Percentiles rank a stretch among this genome's conserved stretches.
These are phyloP conservation scores for Wallacemonas sp. DNA, from an alignment of 208 protist species.

Conservation along the genomic window DNA sequence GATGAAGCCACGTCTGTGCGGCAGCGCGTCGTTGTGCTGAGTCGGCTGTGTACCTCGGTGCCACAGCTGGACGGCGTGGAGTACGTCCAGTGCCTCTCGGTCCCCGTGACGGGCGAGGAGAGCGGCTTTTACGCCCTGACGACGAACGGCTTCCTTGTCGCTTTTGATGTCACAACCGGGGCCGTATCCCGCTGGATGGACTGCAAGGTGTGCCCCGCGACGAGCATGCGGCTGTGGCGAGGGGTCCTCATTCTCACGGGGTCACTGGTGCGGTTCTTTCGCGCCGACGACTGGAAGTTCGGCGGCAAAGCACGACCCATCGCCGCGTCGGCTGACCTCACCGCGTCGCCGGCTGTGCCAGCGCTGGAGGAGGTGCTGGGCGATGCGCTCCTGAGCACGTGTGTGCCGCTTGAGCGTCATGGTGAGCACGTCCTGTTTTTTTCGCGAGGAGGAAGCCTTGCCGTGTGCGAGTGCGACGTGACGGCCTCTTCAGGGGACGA, in stretches of 20 bases:
- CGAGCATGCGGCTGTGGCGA: conserved; percentile 19
- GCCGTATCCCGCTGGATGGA: conserved; percentile 85
- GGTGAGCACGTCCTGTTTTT: not conserved
- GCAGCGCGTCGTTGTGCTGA: conserved; percentile 41
- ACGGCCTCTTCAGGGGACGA: not conserved
- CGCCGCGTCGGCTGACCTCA: not conserved
- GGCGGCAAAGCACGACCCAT: conserved; percentile 43
- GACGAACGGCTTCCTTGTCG: conserved; percentile 54
- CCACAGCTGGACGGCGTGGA: conserved; percentile 52
- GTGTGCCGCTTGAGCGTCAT: not conserved
- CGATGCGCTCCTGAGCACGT: not conserved
- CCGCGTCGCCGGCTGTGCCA: not conserved
- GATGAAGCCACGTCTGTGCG: not conserved
- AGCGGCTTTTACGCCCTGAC: conserved; percentile 56
- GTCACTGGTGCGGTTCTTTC: conserved; percentile 61
- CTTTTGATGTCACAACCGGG: conserved; percentile 54
- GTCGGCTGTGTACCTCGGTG: conserved; percentile 53
- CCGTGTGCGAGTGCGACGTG: not conserved
- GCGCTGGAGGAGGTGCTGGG: conserved; percentile 8
- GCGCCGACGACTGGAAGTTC: conserved; percentile 64
- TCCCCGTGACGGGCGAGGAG: conserved; percentile 12
- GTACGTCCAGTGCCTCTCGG: conserved; percentile 44
- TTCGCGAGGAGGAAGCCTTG: not conserved
- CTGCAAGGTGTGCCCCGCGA: conserved; percentile 66
- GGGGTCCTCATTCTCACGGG: conserved; percentile 61